Base-by-base conservation (phyloP, 805 yeast species). In the Kodamaea laetipori region DNA sequence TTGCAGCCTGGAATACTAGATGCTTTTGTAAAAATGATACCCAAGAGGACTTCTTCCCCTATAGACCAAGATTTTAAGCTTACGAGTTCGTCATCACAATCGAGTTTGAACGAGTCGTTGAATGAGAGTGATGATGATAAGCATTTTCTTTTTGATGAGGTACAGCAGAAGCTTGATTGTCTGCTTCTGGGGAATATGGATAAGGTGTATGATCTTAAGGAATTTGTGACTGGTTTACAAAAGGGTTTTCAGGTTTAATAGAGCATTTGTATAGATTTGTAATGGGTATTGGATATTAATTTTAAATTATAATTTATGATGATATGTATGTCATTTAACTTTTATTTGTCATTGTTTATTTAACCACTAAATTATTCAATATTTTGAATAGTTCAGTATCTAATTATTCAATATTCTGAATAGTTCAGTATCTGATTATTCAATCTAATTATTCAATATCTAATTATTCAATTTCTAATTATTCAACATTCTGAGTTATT, bases 151-250 rank as follows among this genome's bases (percentile, higher is more conserved):
- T 63, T 61, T 43, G 66, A 58, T 21, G 56, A 47, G 25, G 48
- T 54, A 12, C 61, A 52, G 45, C 50, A 48, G 37, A 51, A 47
- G 13, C 40, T 60, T 35, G 61, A 55, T 40, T 46, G 53, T 19
- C 62, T 58, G 40, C 53, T 56, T 13, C 36, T 52, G n/a, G 64
- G 59, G 4, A 53, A 51, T 24, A 44, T 50, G 28, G 56, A 55
- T 35, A 55, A 58, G 45, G 50, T 58, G 25, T 64, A 60, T 44
- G 63, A 63, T 43, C 36, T 62, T 15, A 45, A 44, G 24, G 51
- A 48, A 39, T 60, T 65, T 43, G 42, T 62, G 31, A 36, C 12
- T 23, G 35, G 35, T 13, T 41, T 41, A 27, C 31, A 35, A 6
- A 36, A 35, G 18, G 43, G 43, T 12, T 39, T 39, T 31, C 25